These are phyloP conservation scores for Globisporangium apiculatum DNA, from an alignment of 352 stramenopile genomes.

Conservation along the genomic window DNA sequence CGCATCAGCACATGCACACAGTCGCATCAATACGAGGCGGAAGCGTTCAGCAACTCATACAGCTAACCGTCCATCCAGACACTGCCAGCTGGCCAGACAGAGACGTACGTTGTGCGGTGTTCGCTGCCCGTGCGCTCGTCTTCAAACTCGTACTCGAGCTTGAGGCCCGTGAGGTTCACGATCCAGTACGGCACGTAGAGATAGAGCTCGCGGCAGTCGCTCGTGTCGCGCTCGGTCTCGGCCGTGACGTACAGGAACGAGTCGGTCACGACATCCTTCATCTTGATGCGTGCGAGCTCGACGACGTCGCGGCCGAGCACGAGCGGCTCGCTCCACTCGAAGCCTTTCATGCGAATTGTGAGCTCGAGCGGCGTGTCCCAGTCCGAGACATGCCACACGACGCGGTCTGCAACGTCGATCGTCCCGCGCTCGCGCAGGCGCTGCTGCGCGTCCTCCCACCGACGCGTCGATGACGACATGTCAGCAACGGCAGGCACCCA, in stretches of 20 bases:
- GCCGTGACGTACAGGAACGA: constrained; percentile 64
- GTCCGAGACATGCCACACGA: constrained; percentile 81
- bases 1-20: no score
- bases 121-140: constrained; percentile 62
- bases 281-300: constrained; percentile 57
- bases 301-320: constrained; percentile 40
- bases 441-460: constrained; percentile 74
- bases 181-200: constrained; percentile 88
- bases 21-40: no score
- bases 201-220: constrained; percentile 59
- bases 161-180: constrained; percentile 77
- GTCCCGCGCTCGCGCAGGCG: constrained; percentile 68
- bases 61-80: neutral
- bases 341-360: constrained; percentile 75
- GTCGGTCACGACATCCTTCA: constrained; percentile 75
- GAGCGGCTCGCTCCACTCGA: constrained; percentile 79
- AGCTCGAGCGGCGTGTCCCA: constrained; percentile 72
- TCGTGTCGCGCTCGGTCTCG: constrained; percentile 55
- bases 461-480: constrained; percentile 19
- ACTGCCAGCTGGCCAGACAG: neutral
- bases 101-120: constrained; percentile 51
- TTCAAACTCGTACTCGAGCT: constrained; percentile 82
- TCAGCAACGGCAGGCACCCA: constrained; percentile 34
- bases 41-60: neutral
- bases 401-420: constrained; percentile 68